Evolutionary conservation across 2,329 filamentous ascomycete genomes (phyloP), one percentile per base, ranked within the genome.

Genomic region (Herpotrichia juniperi): DNA sequence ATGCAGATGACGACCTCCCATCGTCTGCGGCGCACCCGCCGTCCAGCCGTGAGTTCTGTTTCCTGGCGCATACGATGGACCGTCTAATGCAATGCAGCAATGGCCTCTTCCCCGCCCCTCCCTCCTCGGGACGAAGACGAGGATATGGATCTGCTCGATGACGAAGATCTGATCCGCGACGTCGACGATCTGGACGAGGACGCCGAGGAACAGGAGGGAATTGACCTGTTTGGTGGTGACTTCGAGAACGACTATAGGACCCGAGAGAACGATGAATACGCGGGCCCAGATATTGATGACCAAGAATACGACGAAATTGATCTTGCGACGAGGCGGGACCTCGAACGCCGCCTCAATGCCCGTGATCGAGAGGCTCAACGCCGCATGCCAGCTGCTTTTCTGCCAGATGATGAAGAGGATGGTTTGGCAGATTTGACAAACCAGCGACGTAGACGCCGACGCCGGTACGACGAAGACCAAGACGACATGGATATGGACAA

Each of bases 381-480:
- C 60, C 79, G 84, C 42, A 85, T 90, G 66, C 89, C 89, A 2
- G 83, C 83, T 24, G 90, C 88, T 6, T 93, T 91, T 65, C 77
- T 93, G 32, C 85, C 86, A 6, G 93, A 96, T 26, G 91, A 93
- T 54, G 91, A 94, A 3, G 91, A 93, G 8, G 92, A 94, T 59
- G 89, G 86, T 44, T 85, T 94, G 50, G 81, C 93, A 56, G 93
- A 97, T 69, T 81, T 97, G 19, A 91, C 91, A 19, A 86, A 88
- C 22, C 92, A 96, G 73, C 91, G 90, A 19, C 87, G 93, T 48
- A 87, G 93, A 60, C 87, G 91, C 46, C 87, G 94, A 62, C 90
- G 94, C 74, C 86, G 89, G 63, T 99, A 97, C 68, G 94, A 99
- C 59, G 96, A 99, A 75, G 92, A 96, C 34, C 87, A 88, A 11